These are phyloP conservation scores for Asterionellopsis glacialis DNA, from an alignment of 108 stramenopile genomes.

Conservation along the genomic window DNA sequence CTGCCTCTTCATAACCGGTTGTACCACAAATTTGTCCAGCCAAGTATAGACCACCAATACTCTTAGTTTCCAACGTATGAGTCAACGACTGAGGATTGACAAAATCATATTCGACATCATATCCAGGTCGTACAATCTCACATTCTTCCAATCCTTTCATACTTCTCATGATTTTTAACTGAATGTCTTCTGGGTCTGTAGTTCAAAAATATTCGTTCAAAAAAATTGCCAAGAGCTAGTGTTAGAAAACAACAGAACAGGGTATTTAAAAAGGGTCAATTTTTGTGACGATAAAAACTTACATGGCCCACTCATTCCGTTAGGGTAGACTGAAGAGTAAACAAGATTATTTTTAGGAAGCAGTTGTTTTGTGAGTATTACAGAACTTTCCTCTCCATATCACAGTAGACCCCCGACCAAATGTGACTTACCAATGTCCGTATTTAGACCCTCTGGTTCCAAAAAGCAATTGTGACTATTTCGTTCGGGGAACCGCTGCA, in stretches of 20 bases:
- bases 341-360: too few relatives aligned
- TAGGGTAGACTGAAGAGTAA: slow-evolving; percentile 82
- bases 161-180: slow-evolving; percentile 75
- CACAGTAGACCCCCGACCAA: too few relatives aligned
- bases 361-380: too few relatives aligned
- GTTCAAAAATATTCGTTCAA: not conserved
- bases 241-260: not conserved
- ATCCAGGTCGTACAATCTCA: slow-evolving; percentile 90
- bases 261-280: not conserved
- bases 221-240: not conserved
- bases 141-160: slow-evolving; percentile 91
- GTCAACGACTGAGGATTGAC: slow-evolving; percentile 90
- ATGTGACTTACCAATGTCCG: slow-evolving; percentile 62
- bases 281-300: slow-evolving; percentile 8
- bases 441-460: slow-evolving; percentile 96
- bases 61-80: slow-evolving; percentile 91
- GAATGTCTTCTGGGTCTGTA: slow-evolving; percentile 88
- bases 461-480: slow-evolving; percentile 92
- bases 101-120: slow-evolving; percentile 95
- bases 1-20: slow-evolving; percentile 99
- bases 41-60: slow-evolving; percentile 85
- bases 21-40: slow-evolving; percentile 99
- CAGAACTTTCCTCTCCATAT: too few relatives aligned
- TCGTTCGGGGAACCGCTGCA: slow-evolving; percentile 90
- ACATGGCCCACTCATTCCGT: slow-evolving; percentile 90